Evolutionary conservation across 2,329 filamentous ascomycete species (phyloP).

Genomic region (Monilinia fructicola): DNA sequence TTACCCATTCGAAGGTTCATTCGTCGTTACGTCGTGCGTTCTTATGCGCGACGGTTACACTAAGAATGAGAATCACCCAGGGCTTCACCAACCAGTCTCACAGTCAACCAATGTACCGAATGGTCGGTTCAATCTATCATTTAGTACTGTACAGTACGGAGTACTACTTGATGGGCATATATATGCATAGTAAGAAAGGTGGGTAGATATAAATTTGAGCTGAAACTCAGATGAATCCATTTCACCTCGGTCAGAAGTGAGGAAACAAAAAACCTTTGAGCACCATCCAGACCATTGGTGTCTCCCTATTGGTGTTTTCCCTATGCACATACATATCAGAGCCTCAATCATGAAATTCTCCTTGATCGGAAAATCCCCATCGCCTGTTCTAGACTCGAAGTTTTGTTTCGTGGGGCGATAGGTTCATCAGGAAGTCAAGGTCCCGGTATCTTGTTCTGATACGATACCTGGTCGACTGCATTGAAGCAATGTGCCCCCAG

Average conservation of each 20-base stretch:
- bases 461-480: not conserved
- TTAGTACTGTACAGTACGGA: too few species aligned
- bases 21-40: too few species aligned
- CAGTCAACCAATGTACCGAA: too few species aligned
- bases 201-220: not conserved
- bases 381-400: slow-evolving; percentile 6
- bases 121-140: too few species aligned
- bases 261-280: not conserved
- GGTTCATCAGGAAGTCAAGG: not conserved
- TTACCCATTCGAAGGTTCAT: too few species aligned
- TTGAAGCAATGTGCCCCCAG: not conserved
- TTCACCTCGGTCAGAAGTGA: too few species aligned
- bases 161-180: not conserved
- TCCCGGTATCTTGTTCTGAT: not conserved
- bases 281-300: not conserved
- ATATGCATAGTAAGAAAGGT: not conserved
- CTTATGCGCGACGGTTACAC: too few species aligned
- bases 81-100: too few species aligned
- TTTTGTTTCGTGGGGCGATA: not conserved
- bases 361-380: not conserved
- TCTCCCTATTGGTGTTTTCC: not conserved
- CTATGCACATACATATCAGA: not conserved
- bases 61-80: too few species aligned
- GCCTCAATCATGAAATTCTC: not conserved
- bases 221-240: not conserved